Conservation (phyloP, 2,329 filamentous ascomycete species). For the Xylaria sp. region DNA sequence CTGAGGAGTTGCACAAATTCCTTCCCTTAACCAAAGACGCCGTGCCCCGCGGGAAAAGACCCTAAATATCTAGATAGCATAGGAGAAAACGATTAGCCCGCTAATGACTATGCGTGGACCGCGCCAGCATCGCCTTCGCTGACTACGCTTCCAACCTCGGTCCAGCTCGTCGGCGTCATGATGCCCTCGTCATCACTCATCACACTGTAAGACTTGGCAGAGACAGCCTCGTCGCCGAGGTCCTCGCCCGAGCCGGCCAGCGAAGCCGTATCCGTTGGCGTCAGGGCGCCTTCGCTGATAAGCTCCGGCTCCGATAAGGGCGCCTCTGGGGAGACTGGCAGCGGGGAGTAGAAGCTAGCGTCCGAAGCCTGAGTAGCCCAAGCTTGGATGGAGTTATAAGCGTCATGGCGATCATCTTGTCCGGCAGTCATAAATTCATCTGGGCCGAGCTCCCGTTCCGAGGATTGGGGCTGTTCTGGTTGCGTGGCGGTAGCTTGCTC, state of each 20-base stretch:
- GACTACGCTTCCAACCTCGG: constrained; percentile 64
- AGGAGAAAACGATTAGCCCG: constrained; percentile 8
- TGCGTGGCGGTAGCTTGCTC: constrained; percentile 13
- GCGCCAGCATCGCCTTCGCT: constrained; percentile 56
- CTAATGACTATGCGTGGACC: constrained; percentile 40
- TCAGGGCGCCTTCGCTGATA: constrained; percentile 56
- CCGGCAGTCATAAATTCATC: constrained; percentile 58
- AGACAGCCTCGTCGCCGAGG: constrained; percentile 46
- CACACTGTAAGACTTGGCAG: constrained; percentile 53
- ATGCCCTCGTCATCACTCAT: constrained; percentile 64
- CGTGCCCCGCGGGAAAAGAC: constrained; percentile 17
- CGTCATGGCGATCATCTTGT: constrained; percentile 47
- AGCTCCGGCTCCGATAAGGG: constrained; percentile 56
- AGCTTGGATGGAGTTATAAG: constrained; percentile 65
- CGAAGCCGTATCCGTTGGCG: constrained; percentile 62
- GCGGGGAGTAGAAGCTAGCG: constrained; percentile 62
- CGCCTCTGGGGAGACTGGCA: constrained; percentile 54
- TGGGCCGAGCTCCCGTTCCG: constrained; percentile 45
- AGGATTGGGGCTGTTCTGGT: constrained; percentile 23
- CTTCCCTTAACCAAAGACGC: constrained; percentile 15
- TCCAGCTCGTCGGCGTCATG: constrained; percentile 65
- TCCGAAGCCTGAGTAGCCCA: constrained; percentile 62
- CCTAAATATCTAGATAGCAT: constrained; percentile 16
- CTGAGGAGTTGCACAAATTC: constrained; percentile 10
- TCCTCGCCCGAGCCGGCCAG: constrained; percentile 56